These are phyloP conservation scores for Aspergillus sp. DNA, from an alignment of 2,329 filamentous ascomycete genomes.

Conservation along the genomic window DNA sequence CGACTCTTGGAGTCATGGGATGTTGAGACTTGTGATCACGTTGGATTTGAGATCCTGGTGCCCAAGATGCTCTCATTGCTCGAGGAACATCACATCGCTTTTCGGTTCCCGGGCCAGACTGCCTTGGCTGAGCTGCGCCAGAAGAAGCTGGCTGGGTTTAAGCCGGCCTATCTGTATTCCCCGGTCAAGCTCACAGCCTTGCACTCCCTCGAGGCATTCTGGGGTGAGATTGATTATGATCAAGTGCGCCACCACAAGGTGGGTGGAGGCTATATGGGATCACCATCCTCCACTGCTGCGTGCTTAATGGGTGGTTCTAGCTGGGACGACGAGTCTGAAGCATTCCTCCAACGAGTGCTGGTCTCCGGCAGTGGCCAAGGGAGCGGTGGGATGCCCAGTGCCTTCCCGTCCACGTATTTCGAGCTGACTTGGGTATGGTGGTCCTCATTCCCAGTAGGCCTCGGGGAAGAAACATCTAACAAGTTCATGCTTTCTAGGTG, in stretches of 20 bases:
- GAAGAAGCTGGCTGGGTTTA: constrained; percentile 5
- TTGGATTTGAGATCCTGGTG: constrained; percentile 31
- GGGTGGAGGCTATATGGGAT: constrained; percentile 28
- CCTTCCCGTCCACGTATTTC: constrained; percentile 19
- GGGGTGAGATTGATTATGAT: constrained; percentile 30
- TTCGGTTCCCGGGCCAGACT: constrained; percentile 19
- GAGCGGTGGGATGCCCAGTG: constrained; percentile 15
- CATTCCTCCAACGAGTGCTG: constrained; percentile 20
- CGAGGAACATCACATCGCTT: constrained; percentile 16
- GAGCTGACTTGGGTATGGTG: constrained; percentile 15
- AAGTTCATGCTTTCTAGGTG: background rate
- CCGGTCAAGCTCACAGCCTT: constrained; percentile 6
- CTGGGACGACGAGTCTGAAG: constrained; percentile 28
- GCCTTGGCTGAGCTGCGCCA: constrained; percentile 14
- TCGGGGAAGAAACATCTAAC: too few species aligned
- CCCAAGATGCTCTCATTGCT: constrained; percentile 24
- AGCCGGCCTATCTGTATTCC: background rate
- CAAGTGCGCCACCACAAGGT: constrained; percentile 24
- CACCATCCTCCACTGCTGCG: constrained; percentile 34
- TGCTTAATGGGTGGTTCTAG: constrained; percentile 22
- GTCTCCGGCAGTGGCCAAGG: constrained; percentile 2
- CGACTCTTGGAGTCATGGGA: constrained; percentile 20
- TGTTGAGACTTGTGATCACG: constrained; percentile 19
- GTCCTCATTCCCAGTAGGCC: too few species aligned
- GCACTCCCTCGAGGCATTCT: constrained; percentile 33